Evolutionary conservation across 1,284 basidiomycete genomes (phyloP).

Genomic region (Cystobasidium pallidum): DNA sequence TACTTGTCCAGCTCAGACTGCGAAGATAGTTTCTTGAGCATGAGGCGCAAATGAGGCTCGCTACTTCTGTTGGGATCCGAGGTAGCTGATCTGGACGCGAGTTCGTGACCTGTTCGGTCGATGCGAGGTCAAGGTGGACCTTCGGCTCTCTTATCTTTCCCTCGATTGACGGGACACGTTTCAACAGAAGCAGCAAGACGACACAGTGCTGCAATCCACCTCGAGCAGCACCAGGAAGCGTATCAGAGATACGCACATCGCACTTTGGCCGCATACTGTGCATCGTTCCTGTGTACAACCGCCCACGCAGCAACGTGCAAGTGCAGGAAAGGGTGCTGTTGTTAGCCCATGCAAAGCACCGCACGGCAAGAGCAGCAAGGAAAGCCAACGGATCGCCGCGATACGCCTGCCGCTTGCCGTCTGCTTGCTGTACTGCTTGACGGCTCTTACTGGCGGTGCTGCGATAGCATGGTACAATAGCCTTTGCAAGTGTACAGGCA

Average conservation of each 20-base stretch:
- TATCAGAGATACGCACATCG: too few species aligned
- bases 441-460: too few species aligned
- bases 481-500: background rate
- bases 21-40: slow-evolving; percentile 27
- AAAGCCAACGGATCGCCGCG: background rate
- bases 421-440: background rate
- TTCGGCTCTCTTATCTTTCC: background rate
- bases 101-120: background rate
- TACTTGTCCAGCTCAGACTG: slow-evolving; percentile 40
- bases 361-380: background rate
- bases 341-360: background rate
- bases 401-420: background rate
- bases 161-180: background rate
- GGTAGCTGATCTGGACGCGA: too few species aligned
- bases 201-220: background rate
- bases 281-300: background rate
- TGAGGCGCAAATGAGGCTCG: background rate
- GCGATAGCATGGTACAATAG: slow-evolving; percentile 7
- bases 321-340: slow-evolving; percentile 14
- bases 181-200: background rate
- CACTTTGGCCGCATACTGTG: too few species aligned
- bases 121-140: background rate
- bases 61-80: too few species aligned
- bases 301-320: slow-evolving; percentile 8
- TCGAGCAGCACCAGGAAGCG: background rate